These are phyloP conservation scores for Alternaria ventricosa DNA, from an alignment of 2,329 filamentous ascomycete species.

Conservation along the genomic window DNA sequence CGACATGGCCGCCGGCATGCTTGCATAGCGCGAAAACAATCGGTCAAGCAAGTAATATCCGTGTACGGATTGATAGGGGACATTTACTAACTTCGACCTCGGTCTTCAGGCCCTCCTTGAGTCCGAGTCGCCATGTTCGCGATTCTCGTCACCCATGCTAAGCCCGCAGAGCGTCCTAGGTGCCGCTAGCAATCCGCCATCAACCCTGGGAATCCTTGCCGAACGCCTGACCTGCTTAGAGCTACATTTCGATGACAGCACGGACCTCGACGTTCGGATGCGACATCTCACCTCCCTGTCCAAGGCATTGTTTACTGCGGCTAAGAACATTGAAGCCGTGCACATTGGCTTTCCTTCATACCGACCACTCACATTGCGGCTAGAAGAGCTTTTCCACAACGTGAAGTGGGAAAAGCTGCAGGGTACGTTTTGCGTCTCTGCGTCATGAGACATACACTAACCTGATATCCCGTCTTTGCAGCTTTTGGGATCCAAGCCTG, in stretches of 20 bases:
- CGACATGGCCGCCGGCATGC: constrained; percentile 69
- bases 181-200: constrained; percentile 56
- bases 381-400: constrained; percentile 69
- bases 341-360: constrained; percentile 69
- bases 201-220: constrained; percentile 59
- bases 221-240: constrained; percentile 67
- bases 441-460: background rate
- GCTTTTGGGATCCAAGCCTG: constrained; percentile 71
- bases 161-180: constrained; percentile 65
- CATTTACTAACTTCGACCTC: background rate
- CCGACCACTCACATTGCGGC: constrained; percentile 61
- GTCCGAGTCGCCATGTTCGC: constrained; percentile 62
- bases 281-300: constrained; percentile 64
- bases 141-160: constrained; percentile 68
- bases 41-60: constrained; percentile 48
- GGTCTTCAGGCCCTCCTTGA: constrained; percentile 54
- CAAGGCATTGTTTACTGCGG: constrained; percentile 63
- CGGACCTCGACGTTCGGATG: constrained; percentile 65
- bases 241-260: constrained; percentile 66
- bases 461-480: background rate
- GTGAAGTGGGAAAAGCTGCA: constrained; percentile 67
- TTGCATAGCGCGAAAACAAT: constrained; percentile 67
- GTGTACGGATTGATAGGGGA: background rate
- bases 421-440: background rate
- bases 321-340: constrained; percentile 66